Percentiles rank a stretch among this genome's conserved stretches.
phyloP scores from a whole-genome alignment of 306 rosid species.

The apple (Malus domestica) region ASM211411v1 NC_041799.1:4007501-4008000 shows the following conservation, averaged over 20 bases:
- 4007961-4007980: background rate
- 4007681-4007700: constrained; percentile 9
- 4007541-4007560: constrained; percentile 91
- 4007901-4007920: constrained; percentile 53
- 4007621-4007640: constrained; percentile 50
- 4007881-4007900: constrained; percentile 36
- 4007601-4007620: constrained; percentile 93
- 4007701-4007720: constrained; percentile 83
- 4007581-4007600: constrained; percentile 98
- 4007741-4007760: constrained; percentile 72
- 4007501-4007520: constrained; percentile 49
- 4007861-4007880: constrained; percentile 57
- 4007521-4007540: constrained; percentile 99
- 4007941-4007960: constrained; percentile 38
- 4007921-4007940: constrained; percentile 63
- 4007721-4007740: constrained; percentile 99
- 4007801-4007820: constrained; percentile 60
- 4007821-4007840: constrained; percentile 35
- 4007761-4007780: constrained; percentile 57
- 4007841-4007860: constrained; percentile 38
- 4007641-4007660: background rate
- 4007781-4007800: constrained; percentile 47
- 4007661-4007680: background rate
- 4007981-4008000: background rate
- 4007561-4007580: constrained; percentile 94